Percentiles rank a stretch among this genome's conserved stretches.
Evolutionary conservation across 768 basidiomycete genomes (phyloP).

Genomic region (Lactarius tabidus): DNA sequence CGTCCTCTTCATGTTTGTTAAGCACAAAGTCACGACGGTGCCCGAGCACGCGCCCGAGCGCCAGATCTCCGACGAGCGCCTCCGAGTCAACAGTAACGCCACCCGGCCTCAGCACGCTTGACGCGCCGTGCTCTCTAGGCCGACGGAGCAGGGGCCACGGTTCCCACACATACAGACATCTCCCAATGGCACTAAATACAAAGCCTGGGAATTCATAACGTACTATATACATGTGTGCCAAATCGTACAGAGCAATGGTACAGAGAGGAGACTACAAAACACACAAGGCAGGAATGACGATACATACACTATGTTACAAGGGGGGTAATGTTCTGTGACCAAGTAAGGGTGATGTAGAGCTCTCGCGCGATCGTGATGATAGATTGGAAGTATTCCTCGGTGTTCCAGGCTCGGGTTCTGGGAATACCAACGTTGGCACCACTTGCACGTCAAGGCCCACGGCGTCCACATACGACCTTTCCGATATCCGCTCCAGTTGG

Average conservation of each 20-base stretch:
- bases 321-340: not conserved
- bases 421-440: not conserved
- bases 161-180: too few species aligned
- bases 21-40: constrained; percentile 68
- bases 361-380: not conserved
- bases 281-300: too few species aligned
- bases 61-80: constrained; percentile 54
- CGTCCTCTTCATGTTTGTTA: constrained; percentile 60
- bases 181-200: too few species aligned
- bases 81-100: constrained; percentile 93
- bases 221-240: too few species aligned
- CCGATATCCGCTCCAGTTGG: not conserved
- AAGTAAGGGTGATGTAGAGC: not conserved
- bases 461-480: not conserved
- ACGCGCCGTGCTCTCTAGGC: constrained; percentile 88
- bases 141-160: constrained; percentile 87
- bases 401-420: not conserved
- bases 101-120: constrained; percentile 86
- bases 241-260: too few species aligned
- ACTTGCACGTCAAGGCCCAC: not conserved
- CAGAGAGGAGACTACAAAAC: too few species aligned
- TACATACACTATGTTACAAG: too few species aligned
- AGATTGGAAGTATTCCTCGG: not conserved
- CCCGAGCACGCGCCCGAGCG: constrained; percentile 53
- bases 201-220: too few species aligned